phyloP scores from a whole-genome alignment of 345 rosid genomes.

The Populus davidiana region DNA sequence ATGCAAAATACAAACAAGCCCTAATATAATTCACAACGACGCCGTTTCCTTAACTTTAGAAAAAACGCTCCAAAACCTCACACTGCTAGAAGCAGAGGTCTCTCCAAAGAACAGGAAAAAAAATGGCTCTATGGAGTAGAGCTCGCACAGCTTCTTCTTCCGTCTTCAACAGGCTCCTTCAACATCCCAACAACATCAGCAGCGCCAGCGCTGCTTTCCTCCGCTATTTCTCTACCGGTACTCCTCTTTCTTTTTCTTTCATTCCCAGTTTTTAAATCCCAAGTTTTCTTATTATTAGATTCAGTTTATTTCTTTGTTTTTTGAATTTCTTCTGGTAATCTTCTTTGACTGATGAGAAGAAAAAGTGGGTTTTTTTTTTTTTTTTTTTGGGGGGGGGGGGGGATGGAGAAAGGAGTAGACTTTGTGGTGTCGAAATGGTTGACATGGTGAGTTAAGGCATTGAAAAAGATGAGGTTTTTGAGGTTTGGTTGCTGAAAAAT shows the following conservation, averaged over 20 bases:
- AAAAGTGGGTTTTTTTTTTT: background rate
- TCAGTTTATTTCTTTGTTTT: background rate
- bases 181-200: background rate
- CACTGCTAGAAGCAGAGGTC: background rate
- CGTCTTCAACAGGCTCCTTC: conserved; percentile 10
- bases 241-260: background rate
- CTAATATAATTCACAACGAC: background rate
- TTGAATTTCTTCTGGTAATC: background rate
- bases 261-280: background rate
- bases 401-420: background rate
- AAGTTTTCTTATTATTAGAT: background rate
- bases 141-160: conserved; percentile 14
- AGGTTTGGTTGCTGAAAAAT: background rate
- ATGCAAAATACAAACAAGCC: background rate
- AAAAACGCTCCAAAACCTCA: background rate
- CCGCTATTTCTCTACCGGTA: conserved; percentile 25
- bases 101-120: background rate
- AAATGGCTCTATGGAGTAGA: conserved; percentile 25
- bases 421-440: background rate
- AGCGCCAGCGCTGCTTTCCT: background rate
- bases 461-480: background rate
- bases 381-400: background rate
- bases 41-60: background rate
- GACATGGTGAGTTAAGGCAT: background rate
- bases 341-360: background rate